Percentiles rank a stretch among this genome's conserved stretches.
phyloP scores from a whole-genome alignment of 352 stramenopile genomes.

The Pythium rishiriense region DNA sequence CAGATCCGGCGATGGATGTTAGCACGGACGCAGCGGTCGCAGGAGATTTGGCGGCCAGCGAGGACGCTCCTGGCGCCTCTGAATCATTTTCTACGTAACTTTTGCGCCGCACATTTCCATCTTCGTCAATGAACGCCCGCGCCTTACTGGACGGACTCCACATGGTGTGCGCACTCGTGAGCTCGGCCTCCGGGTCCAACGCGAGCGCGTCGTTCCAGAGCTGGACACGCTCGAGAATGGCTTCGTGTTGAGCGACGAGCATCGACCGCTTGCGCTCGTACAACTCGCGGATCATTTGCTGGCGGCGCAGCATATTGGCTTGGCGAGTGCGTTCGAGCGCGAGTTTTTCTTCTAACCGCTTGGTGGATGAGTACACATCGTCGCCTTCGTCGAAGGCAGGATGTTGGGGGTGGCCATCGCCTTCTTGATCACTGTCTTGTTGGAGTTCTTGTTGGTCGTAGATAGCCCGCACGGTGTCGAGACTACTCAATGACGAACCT shows the following conservation, averaged over 20 bases:
- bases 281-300: slow-evolving; percentile 25
- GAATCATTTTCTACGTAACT: background rate
- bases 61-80: background rate
- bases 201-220: slow-evolving; percentile 36
- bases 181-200: slow-evolving; percentile 33
- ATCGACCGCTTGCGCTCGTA: slow-evolving; percentile 31
- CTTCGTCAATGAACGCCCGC: slow-evolving; percentile 31
- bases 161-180: slow-evolving; percentile 29
- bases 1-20: background rate
- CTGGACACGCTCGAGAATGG: slow-evolving; percentile 29
- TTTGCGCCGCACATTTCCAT: slow-evolving; percentile 42
- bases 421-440: background rate
- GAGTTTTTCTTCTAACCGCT: slow-evolving; percentile 8
- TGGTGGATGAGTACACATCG: too few relatives aligned
- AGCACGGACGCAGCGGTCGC: background rate
- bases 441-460: background rate
- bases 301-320: slow-evolving; percentile 27
- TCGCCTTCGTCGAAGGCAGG: too few relatives aligned
- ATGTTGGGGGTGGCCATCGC: background rate
- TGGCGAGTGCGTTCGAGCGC: slow-evolving; percentile 10
- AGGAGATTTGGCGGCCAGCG: background rate
- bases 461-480: slow-evolving; percentile 18
- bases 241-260: slow-evolving; percentile 22
- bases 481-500: slow-evolving; percentile 25
- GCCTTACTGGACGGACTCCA: slow-evolving; percentile 31